Percentiles rank a stretch among this genome's conserved stretches.
Evolutionary conservation across 2,329 filamentous ascomycete genomes (phyloP).

Genomic region (Cladophialophora carrionii): DNA sequence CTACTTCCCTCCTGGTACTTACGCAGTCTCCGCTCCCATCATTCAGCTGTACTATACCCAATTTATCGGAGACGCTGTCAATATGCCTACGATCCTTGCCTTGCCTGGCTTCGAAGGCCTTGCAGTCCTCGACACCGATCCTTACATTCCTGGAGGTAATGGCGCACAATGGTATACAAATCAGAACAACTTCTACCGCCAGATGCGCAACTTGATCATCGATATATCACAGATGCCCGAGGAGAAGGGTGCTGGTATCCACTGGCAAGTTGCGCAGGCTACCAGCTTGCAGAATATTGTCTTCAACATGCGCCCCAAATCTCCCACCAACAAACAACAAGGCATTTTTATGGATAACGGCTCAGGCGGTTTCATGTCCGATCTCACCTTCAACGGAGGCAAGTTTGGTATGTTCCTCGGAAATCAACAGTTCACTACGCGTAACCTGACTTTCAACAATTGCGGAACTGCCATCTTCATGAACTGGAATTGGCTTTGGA

Average conservation of each 20-base stretch:
- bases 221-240: constrained; percentile 69
- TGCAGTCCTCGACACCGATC: constrained; percentile 85
- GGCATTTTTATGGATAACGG: constrained; percentile 84
- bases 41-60: constrained; percentile 92
- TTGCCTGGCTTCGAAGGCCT: constrained; percentile 75
- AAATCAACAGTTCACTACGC: constrained; percentile 84
- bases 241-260: constrained; percentile 67
- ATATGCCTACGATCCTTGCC: constrained; percentile 75
- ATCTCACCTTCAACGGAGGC: constrained; percentile 82
- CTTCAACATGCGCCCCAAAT: constrained; percentile 75
- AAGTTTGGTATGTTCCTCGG: constrained; percentile 77
- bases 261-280: constrained; percentile 85
- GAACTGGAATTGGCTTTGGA: constrained; percentile 92
- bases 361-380: constrained; percentile 80
- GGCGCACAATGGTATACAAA: constrained; percentile 78
- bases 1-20: constrained; percentile 89
- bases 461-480: constrained; percentile 83
- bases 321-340: constrained; percentile 68
- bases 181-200: constrained; percentile 81
- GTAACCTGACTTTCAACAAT: constrained; percentile 79
- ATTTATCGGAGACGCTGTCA: constrained; percentile 77
- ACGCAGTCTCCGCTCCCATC: constrained; percentile 77
- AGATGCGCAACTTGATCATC: constrained; percentile 79
- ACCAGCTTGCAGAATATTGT: constrained; percentile 79
- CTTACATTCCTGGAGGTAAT: constrained; percentile 64